Evolutionary conservation across 495 filamentous ascomycete genomes (phyloP), one percentile per base, ranked within the genome.

Genomic region (Podospora didyma): DNA sequence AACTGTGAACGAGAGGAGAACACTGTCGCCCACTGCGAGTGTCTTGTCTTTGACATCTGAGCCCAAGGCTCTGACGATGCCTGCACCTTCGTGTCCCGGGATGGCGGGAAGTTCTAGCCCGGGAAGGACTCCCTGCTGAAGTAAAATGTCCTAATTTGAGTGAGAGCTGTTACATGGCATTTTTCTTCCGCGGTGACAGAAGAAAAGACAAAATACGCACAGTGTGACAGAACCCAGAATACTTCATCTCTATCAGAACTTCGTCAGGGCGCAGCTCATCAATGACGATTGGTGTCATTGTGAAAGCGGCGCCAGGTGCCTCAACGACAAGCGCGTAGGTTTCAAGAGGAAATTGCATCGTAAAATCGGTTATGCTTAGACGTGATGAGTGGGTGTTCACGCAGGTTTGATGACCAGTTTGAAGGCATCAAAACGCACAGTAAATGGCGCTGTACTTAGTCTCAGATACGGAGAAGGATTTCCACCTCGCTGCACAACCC

Each of bases 21-120:
- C 79, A 35, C 66, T 63, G 57, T 83, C 79, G 22, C 79, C 77
- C 2, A 71, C 65, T 17, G 60, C 62, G 5, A 82, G 62, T 37
- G 72, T 56, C 2, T 34, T 51, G 50, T 62, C 65, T 23, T 72
- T 72, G 39, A 77, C 74, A 3, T 31, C 12, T 1, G 71, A 69
- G 10, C 81, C 81, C n/a, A 77, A 22, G 12, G 63, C 62, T 24
- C 74, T 63, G 19, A 84, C 69, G 22, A 77, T 57, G 7, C 80
- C 81, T 2, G 73, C 71, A 22, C 80, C 80, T 66, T 84, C 81
- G 55, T 84, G 81, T 14, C 81, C 80, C 17, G 82, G 72, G 7
- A 77, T 75, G 12, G 65, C 69, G 2, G 75, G 75, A 22, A 61
- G 72, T 3, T 62, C 48, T 2, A 73, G 68, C 0, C 67, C 47